Percentiles rank a stretch among this genome's conserved stretches.
These are phyloP conservation scores for Senna siamea DNA, from an alignment of 306 rosid species.

Conservation along the genomic window DNA sequence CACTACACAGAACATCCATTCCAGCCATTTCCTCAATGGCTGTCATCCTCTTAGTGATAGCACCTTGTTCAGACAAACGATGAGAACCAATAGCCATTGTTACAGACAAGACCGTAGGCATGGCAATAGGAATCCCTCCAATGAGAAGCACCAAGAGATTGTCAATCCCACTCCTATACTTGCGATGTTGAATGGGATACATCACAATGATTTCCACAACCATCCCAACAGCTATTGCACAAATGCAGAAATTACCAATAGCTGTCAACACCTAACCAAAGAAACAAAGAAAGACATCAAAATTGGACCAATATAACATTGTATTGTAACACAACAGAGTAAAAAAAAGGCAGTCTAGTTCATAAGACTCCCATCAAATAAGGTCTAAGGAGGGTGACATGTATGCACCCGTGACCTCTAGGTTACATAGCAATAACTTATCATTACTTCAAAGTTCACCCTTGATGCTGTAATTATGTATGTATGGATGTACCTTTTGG, in stretches of 20 bases:
- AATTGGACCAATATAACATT: too few relatives aligned
- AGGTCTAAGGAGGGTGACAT: too few relatives aligned
- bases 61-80: conserved; percentile 81
- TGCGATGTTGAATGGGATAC: conserved; percentile 82
- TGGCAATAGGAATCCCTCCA: conserved; percentile 95
- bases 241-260: conserved; percentile 93
- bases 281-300: too few relatives aligned
- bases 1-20: conserved; percentile 93
- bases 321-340: too few relatives aligned
- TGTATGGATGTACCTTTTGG: conserved; percentile 82
- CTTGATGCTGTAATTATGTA: too few relatives aligned
- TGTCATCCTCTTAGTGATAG: conserved; percentile 96
- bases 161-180: conserved; percentile 79
- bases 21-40: conserved; percentile 98
- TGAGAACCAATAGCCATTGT: conserved; percentile 99
- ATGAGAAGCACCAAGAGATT: conserved; percentile 90
- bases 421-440: too few relatives aligned
- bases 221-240: conserved; percentile 83
- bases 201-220: conserved; percentile 70
- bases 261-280: conserved; percentile 90
- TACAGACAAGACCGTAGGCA: conserved; percentile 92
- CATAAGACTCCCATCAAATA: too few relatives aligned
- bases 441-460: too few relatives aligned
- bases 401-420: too few relatives aligned
- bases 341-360: too few relatives aligned